Evolutionary conservation across 345 rosid species (phyloP), one percentile per base, ranked within the genome.

Genomic region (Linum tenue): DNA sequence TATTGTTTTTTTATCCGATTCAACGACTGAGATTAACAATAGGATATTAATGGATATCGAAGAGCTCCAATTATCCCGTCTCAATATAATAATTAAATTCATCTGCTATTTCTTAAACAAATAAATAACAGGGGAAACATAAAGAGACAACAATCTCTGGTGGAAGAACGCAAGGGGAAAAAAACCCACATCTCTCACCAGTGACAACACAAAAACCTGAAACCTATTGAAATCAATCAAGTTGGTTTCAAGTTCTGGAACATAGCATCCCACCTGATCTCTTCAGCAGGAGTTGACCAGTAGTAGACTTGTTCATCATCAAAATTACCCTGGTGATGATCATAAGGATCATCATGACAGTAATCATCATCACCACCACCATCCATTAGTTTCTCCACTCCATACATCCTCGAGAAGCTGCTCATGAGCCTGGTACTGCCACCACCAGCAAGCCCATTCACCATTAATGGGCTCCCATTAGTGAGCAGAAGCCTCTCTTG

Each of bases 231-330:
- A 22, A 22, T 22, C 31, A 5, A 68, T 85, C 82, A 92, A 59
- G 90, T 92, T 40, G 98, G 98, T 81, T 88, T 92, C 53, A 92
- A 67, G 68, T 92, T 78, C 70, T 92, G 97, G 71, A 92, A 92
- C 98, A 92, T 86, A 1, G 96, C 63, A 74, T 88, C 97, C 98
- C 98, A 92, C 76, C 86, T 85, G 72, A 85, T 77, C 62, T 79
- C 91, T 82, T 84, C 85, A 59, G 76, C 81, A 7, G 73, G 81
- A 56, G 76, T 70, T 48, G 82, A 73, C 81, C 91, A 84, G 42
- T 80, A 57, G 38, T 37, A 31, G 11, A 17, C 60, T 7, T 57
- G 37, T 5, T 56, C 17, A 7, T 10, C 59, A 22, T 22, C 31
- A 22, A 0, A 22, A 22, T 22, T 22, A 22, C 1, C 31, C 31